Evolutionary conservation across 352 stramenopile species (phyloP).

Genomic region (Phytophthora tubulina): DNA sequence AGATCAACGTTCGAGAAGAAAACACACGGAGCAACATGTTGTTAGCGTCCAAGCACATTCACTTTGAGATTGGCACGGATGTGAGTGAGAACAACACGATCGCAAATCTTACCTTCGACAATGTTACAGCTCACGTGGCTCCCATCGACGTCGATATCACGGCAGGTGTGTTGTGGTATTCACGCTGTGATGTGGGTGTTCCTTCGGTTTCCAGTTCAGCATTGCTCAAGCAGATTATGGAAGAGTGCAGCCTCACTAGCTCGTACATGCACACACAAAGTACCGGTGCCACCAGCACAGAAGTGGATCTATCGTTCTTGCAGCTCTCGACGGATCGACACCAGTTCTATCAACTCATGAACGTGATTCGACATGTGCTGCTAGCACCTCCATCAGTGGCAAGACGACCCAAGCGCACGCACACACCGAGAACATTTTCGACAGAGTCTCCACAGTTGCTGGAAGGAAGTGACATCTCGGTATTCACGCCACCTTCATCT

Average conservation of each 20-base stretch:
- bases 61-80: slow-evolving; percentile 76
- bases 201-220: slow-evolving; percentile 21
- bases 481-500: slow-evolving; percentile 39
- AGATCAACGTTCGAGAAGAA: slow-evolving; percentile 85
- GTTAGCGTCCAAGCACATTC: slow-evolving; percentile 79
- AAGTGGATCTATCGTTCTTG: slow-evolving; percentile 76
- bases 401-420: slow-evolving; percentile 41
- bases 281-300: slow-evolving; percentile 57
- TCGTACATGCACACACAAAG: slow-evolving; percentile 63
- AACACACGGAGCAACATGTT: slow-evolving; percentile 72
- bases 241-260: slow-evolving; percentile 75
- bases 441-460: slow-evolving; percentile 21
- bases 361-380: slow-evolving; percentile 78
- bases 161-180: slow-evolving; percentile 79
- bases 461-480: slow-evolving; percentile 43
- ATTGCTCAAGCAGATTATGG: slow-evolving; percentile 80
- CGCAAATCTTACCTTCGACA: slow-evolving; percentile 68
- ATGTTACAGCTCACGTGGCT: slow-evolving; percentile 75
- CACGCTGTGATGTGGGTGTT: slow-evolving; percentile 32
- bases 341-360: slow-evolving; percentile 87
- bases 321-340: slow-evolving; percentile 78
- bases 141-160: slow-evolving; percentile 83
- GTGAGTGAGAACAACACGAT: slow-evolving; percentile 54
- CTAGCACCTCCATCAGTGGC: slow-evolving; percentile 66
- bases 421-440: slow-evolving; percentile 21